Percentiles rank a stretch among this genome's conserved stretches.
phyloP scores from a whole-genome alignment of 2,329 filamentous ascomycete species.

The Aspergillus calidoustus region DNA sequence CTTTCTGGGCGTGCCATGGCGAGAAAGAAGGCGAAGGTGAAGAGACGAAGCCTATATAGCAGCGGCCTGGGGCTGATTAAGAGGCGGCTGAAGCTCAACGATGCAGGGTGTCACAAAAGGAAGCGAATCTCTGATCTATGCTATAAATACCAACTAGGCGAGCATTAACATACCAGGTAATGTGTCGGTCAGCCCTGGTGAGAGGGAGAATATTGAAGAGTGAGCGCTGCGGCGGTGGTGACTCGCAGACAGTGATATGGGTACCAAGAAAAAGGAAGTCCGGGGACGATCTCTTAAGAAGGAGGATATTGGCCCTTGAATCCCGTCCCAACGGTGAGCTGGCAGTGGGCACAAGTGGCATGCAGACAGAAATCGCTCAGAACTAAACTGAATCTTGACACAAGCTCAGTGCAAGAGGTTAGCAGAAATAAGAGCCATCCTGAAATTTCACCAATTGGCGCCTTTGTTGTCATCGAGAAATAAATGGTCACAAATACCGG shows the following conservation, averaged over 20 bases:
- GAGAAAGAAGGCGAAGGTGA: neutral
- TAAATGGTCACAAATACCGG: neutral
- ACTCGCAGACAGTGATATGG: neutral
- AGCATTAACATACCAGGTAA: neutral
- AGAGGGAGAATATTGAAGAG: neutral
- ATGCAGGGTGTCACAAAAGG: neutral
- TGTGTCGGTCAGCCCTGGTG: neutral
- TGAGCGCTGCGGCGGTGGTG: neutral
- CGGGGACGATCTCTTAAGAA: conserved; percentile 7
- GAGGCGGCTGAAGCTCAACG: neutral
- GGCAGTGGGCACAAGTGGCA: conserved; percentile 12
- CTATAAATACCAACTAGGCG: neutral
- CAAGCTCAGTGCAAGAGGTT: neutral
- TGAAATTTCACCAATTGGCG: neutral
- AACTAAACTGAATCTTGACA: conserved; percentile 8
- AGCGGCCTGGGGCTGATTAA: neutral
- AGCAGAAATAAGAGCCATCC: conserved; percentile 3
- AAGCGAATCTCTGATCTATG: neutral
- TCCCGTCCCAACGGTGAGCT: conserved; percentile 10
- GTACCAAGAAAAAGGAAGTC: neutral
- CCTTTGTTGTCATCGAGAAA: conserved; percentile 1
- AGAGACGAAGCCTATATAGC: neutral
- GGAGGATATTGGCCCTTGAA: neutral
- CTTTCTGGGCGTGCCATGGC: conserved; percentile 1
- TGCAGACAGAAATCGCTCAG: conserved; percentile 2